Base-by-base conservation (phyloP, 2,329 filamentous ascomycete species). In the Helotiales sp. region DNA sequence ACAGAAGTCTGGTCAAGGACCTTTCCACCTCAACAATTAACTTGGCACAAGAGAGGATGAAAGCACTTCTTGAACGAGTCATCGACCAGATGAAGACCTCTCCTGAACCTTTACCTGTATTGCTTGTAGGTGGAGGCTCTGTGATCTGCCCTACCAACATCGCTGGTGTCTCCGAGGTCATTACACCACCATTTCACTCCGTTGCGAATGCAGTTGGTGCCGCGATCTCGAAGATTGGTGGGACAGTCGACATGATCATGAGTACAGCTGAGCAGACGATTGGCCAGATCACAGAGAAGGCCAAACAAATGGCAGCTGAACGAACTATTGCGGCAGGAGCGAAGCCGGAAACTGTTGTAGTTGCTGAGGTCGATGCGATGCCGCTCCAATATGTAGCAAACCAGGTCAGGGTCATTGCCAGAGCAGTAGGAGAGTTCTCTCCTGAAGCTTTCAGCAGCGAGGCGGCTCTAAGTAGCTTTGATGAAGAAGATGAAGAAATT, bases 141-240 rank as follows among this genome's bases (percentile, higher is more conserved):
- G 68, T 85, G 1, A 76, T 79, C 2, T 76, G 76, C 0, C 64
- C 74, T 9, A 69, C 72, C 42, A 64, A 72, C 0, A 70, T 85
- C 2, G 69, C 73, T 0, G 80, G 80, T 0, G 81, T 81, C 0
- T 73, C 75, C 8, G 74, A 78, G 60, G 76, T 79, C 57, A 78
- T 80, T 6, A 70, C 74, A 2, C 82, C 82, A 0, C 75, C 76
- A 1, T 78, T 77, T 47, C 76, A 80, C 47, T 79, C 78, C 47
- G 80, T 79, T 1, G 82, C 82, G 2, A 86, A 85, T 66, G 82
- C 83, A 0, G 79, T 86, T 1, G 83, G 83, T 2, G 82, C 83
- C 0, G 83, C 83, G 68, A 76, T 61, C 64, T 73, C 40, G 59
- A 64, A 64, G 48, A 55, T 67, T 22, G 53, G 62, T n/a, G 65